Conservation (phyloP, 345 rosid species). For the Camelina hispida region DNA sequence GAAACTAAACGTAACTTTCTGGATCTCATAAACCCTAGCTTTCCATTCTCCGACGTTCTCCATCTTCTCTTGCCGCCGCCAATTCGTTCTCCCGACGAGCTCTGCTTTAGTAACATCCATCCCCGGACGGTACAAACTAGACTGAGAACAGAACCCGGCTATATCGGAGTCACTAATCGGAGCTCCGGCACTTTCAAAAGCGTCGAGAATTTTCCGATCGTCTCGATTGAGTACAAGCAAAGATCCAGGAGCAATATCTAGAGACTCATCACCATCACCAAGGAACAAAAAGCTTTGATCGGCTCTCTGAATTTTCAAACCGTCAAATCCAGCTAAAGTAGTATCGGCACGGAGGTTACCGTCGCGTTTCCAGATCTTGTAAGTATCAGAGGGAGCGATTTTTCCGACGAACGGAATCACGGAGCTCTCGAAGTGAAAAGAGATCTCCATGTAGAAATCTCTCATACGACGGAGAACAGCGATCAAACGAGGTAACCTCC, state of each 20-base stretch:
- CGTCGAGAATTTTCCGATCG: constrained; percentile 77
- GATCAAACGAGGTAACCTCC: constrained; percentile 79
- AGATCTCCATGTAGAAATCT: constrained; percentile 99
- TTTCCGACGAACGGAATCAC: constrained; percentile 95
- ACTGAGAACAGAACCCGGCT: constrained; percentile 80
- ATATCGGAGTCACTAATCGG: constrained; percentile 85
- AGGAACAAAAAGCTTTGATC: constrained; percentile 95
- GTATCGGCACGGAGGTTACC: constrained; percentile 96
- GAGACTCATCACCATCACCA: constrained; percentile 78
- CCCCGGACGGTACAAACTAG: constrained; percentile 86
- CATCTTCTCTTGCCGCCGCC: constrained; percentile 91
- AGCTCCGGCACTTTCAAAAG: constrained; percentile 83
- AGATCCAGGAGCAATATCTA: constrained; percentile 69
- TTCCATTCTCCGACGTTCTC: constrained; percentile 90
- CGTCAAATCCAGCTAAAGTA: constrained; percentile 93
- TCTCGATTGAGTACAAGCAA: constrained; percentile 86
- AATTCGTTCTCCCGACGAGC: constrained; percentile 81
- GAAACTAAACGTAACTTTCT: constrained; percentile 81
- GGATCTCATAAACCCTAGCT: constrained; percentile 84
- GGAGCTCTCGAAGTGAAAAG: constrained; percentile 96
- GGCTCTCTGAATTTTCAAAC: constrained; percentile 91
- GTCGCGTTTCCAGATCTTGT: constrained; percentile 98
- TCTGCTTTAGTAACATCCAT: constrained; percentile 97
- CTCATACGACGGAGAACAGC: constrained; percentile 90
- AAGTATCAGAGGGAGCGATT: constrained; percentile 94